Conservation (phyloP, 495 filamentous ascomycete genomes). For the Aspergillus coremiiformis region DNA sequence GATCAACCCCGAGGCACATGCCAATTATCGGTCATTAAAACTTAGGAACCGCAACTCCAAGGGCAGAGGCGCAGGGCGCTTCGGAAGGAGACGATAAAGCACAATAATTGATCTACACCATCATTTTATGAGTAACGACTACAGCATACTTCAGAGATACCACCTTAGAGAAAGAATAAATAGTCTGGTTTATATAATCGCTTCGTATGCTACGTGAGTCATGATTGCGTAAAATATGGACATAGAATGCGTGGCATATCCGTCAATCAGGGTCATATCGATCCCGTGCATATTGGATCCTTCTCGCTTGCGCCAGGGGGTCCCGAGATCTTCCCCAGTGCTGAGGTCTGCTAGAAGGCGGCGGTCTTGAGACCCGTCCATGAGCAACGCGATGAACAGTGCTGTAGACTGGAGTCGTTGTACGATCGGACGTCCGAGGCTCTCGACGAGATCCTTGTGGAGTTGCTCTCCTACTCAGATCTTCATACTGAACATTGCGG, state of each 20-base stretch:
- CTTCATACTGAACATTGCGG: slow-evolving; percentile 65
- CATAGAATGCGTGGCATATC: not conserved
- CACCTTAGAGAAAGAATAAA: slow-evolving; percentile 15
- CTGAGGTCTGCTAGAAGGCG: slow-evolving; percentile 4
- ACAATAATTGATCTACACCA: not conserved
- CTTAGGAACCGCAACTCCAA: slow-evolving; percentile 52
- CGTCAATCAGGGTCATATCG: slow-evolving; percentile 36
- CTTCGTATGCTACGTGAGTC: slow-evolving; percentile 7
- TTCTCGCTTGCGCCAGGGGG: slow-evolving; percentile 17
- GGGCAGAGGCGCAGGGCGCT: slow-evolving; percentile 37
- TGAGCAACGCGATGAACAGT: slow-evolving; percentile 14
- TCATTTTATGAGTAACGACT: slow-evolving; percentile 27
- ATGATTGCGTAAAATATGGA: slow-evolving; percentile 5
- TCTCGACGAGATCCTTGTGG: not conserved
- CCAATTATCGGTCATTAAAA: slow-evolving; percentile 79
- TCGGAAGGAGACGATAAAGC: slow-evolving; percentile 33
- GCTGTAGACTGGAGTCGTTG: slow-evolving; percentile 21
- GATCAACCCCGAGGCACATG: slow-evolving; percentile 65
- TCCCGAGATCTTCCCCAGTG: slow-evolving; percentile 15
- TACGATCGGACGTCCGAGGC: slow-evolving; percentile 5
- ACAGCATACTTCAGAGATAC: slow-evolving; percentile 21
- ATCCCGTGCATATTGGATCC: slow-evolving; percentile 26
- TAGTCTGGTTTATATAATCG: slow-evolving; percentile 2
- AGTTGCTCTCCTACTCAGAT: slow-evolving; percentile 6
- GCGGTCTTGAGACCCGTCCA: slow-evolving; percentile 23